phyloP scores from a whole-genome alignment of 345 rosid species.

The Excoecaria agallocha region DNA sequence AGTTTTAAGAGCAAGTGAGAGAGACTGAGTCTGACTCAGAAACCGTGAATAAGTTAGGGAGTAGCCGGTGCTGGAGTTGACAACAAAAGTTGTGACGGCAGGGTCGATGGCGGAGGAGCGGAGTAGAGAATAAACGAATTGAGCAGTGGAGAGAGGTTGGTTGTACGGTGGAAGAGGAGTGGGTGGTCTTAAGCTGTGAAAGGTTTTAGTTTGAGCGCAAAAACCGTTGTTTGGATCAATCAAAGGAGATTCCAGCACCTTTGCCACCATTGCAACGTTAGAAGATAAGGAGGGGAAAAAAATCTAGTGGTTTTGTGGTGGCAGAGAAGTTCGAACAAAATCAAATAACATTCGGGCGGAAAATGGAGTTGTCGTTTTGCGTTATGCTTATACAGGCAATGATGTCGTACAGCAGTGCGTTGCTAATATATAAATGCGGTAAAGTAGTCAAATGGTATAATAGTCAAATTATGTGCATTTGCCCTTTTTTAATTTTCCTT shows the following conservation, averaged over 20 bases:
- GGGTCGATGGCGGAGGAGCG: slow-evolving; percentile 24
- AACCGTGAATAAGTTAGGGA: slow-evolving; percentile 46
- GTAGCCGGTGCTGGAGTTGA: slow-evolving; percentile 44
- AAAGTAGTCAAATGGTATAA: too few species aligned
- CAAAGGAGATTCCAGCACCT: neutral
- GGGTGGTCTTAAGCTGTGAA: slow-evolving; percentile 49
- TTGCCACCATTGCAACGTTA: slow-evolving; percentile 3
- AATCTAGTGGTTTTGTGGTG: neutral
- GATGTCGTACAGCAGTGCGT: too few species aligned
- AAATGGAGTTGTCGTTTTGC: too few species aligned
- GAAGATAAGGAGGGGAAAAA: neutral
- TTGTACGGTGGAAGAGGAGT: slow-evolving; percentile 47
- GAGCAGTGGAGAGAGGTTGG: slow-evolving; percentile 52
- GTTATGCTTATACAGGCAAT: too few species aligned
- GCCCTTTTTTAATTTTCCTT: too few species aligned
- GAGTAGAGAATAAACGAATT: slow-evolving; percentile 51
- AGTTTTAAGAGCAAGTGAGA: slow-evolving; percentile 42
- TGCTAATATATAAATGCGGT: too few species aligned
- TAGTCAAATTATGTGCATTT: too few species aligned
- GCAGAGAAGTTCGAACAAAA: neutral
- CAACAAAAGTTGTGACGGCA: slow-evolving; percentile 34
- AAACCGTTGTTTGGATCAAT: slow-evolving; percentile 50
- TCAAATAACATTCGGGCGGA: too few species aligned
- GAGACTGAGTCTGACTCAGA: slow-evolving; percentile 40
- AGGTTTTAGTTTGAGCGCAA: slow-evolving; percentile 43